These are phyloP conservation scores for Sporothrix schenckii DNA, from an alignment of 2,329 filamentous ascomycete species.

Conservation along the genomic window DNA sequence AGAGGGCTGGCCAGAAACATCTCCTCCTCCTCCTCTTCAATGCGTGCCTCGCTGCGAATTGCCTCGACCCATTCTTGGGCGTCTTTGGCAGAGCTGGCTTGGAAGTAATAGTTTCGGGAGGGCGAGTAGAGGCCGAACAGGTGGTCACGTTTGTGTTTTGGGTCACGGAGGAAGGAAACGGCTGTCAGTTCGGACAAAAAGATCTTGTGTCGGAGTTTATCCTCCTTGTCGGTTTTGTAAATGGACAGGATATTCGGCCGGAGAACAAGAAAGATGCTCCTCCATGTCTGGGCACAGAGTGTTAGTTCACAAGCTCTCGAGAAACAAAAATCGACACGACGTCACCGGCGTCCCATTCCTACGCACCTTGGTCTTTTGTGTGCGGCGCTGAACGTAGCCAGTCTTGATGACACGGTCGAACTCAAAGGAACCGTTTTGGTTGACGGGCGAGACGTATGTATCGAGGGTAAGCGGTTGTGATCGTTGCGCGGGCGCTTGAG, in stretches of 20 bases:
- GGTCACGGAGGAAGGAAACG: constrained; percentile 83
- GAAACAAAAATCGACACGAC: neutral
- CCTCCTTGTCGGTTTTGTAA: constrained; percentile 90
- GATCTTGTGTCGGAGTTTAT: constrained; percentile 85
- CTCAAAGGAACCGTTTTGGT: constrained; percentile 92
- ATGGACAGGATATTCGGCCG: constrained; percentile 87
- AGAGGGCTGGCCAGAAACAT: constrained; percentile 72
- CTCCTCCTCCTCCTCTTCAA: constrained; percentile 87
- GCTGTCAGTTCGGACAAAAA: constrained; percentile 88
- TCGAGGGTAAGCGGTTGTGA: constrained; percentile 58
- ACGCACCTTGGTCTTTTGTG: constrained; percentile 86
- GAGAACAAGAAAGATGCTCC: constrained; percentile 83
- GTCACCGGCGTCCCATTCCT: neutral
- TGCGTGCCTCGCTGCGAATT: constrained; percentile 76
- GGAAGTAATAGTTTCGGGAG: constrained; percentile 87
- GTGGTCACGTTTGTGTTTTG: constrained; percentile 82
- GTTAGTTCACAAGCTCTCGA: constrained; percentile 24
- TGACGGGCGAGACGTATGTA: constrained; percentile 75
- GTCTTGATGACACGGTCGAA: constrained; percentile 93
- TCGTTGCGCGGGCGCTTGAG: constrained; percentile 40
- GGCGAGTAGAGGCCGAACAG: constrained; percentile 93
- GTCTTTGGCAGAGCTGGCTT: constrained; percentile 72
- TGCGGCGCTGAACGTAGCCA: constrained; percentile 83
- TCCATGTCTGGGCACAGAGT: constrained; percentile 70
- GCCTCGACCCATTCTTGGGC: constrained; percentile 83